Base-by-base conservation (phyloP, 2,329 filamentous ascomycete genomes). In the Calonectria hawksworthii region DNA sequence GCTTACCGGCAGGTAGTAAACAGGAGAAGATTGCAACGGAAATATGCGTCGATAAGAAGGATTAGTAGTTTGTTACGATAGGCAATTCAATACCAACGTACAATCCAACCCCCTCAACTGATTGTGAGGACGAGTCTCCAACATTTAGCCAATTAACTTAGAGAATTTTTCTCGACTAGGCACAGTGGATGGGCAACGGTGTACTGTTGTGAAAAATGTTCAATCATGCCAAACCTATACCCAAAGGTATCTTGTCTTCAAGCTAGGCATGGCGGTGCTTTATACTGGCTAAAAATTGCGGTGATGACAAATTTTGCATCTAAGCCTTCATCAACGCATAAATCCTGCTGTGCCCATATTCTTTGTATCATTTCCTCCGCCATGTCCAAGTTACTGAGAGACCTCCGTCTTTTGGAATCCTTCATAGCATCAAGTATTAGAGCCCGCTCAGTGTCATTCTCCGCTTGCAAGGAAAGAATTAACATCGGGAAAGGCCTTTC, bases 401-500 rank as follows among this genome's bases (percentile, higher is more conserved):
- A 18, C 32, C 64, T 50, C 23, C n/a, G 61, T 4, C 14, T 72
- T 32, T 52, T 61, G 28, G 70, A 38, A 3, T 3, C 63, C 6
- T 52, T 63, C 23, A 72, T n/a, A 9, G 64, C 63, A 1, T 51
- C n/a, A 11, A 72, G 32, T 34, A 72, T 61, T 4, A 72, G 21
- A 9, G 67, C 51, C 13, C 70, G 44, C 4, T 72, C 70, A 9
- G 64, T 16, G 9, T 68, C 64, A 21, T 72, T 32, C 23, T 68
- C 63, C 2, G 70, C 63, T 13, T 72, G 70, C 11, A 72, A 23
- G 4, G 70, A 50, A 5, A 72, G 21, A 2, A 72, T 52, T 9
- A 72, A 68, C 52, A 72, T 72, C 26, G 70, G 70, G 23, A 72
- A 72, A 28, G 70, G 70, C 7, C 64, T 52, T 30, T 72, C 70